These are phyloP conservation scores for Ophiostoma pallidulum DNA, from an alignment of 2,329 filamentous ascomycete genomes.

Conservation along the genomic window DNA sequence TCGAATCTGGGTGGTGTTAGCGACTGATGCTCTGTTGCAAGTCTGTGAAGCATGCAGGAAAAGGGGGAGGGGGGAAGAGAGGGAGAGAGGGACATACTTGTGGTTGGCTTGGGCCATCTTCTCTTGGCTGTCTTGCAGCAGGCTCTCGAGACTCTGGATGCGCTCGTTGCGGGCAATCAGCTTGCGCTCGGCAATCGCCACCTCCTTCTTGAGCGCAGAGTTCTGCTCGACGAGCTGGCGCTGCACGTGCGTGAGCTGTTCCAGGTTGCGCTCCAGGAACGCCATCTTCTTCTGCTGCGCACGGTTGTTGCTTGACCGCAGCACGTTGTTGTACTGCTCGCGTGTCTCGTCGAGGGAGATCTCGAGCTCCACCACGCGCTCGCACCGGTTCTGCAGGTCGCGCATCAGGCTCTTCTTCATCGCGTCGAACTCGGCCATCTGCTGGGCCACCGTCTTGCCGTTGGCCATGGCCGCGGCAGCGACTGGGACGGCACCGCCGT, in stretches of 20 bases:
- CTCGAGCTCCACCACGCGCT: constrained; percentile 94
- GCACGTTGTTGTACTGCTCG: constrained; percentile 98
- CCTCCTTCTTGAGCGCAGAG: constrained; percentile 94
- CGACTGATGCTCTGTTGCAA: too few species aligned
- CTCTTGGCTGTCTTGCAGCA: constrained; percentile 95
- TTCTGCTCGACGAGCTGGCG: constrained; percentile 98
- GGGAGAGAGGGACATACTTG: constrained; percentile 53
- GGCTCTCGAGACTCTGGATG: constrained; percentile 82
- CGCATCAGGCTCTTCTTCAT: constrained; percentile 99
- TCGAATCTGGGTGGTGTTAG: constrained; percentile 61
- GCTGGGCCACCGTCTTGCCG: constrained; percentile 90
- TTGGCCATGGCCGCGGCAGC: constrained; percentile 50
- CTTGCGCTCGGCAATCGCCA: constrained; percentile 96
- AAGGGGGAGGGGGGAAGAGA: background rate
- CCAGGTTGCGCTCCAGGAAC: constrained; percentile 94
- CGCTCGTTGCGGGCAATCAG: constrained; percentile 93
- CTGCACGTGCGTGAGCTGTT: constrained; percentile 95
- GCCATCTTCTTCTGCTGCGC: constrained; percentile 99
- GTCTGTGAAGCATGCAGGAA: constrained; percentile 10
- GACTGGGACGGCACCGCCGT: constrained; percentile 23
- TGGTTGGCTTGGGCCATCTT: constrained; percentile 96
- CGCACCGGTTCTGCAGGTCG: constrained; percentile 94
- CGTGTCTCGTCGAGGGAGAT: constrained; percentile 95
- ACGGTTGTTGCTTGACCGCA: constrained; percentile 92
- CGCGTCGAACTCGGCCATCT: constrained; percentile 95